Evolutionary conservation across 2,329 filamentous ascomycete genomes (phyloP).

Genomic region (Ophiostoma tasmaniense): DNA sequence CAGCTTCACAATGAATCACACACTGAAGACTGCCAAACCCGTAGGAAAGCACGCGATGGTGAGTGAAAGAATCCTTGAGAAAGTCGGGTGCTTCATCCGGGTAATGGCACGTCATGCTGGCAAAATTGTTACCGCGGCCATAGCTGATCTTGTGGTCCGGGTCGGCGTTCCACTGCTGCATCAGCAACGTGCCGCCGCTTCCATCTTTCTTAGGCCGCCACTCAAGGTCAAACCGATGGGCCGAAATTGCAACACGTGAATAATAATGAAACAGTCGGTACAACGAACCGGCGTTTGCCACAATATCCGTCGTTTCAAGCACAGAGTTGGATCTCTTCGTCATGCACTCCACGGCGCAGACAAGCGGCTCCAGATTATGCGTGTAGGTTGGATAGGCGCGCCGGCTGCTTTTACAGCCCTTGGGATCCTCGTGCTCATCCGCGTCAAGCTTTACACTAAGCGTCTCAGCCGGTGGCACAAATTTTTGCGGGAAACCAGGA

Average conservation of each 20-base stretch:
- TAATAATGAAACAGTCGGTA: constrained; percentile 21
- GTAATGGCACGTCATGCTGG: constrained; percentile 21
- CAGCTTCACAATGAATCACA: constrained; percentile 22
- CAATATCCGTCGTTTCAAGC: constrained; percentile 16
- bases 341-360: constrained; percentile 20
- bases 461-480: constrained; percentile 14
- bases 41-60: constrained; percentile 23
- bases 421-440: background rate
- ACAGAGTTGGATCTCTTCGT: constrained; percentile 11
- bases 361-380: constrained; percentile 21
- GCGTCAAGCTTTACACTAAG: background rate
- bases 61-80: constrained; percentile 17
- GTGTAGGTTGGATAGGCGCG: constrained; percentile 16
- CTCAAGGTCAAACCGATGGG: constrained; percentile 21
- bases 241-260: background rate
- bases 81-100: constrained; percentile 9
- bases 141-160: constrained; percentile 14
- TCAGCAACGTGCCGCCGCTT: constrained; percentile 14
- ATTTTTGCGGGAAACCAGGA: constrained; percentile 21
- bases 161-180: constrained; percentile 22
- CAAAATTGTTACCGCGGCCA: constrained; percentile 22
- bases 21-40: constrained; percentile 19
- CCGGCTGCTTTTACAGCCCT: background rate
- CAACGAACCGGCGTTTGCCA: constrained; percentile 22
- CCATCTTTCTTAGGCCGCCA: background rate